These are phyloP conservation scores for Komagataella pastoris DNA, from an alignment of 805 yeast species.

Conservation along the genomic window DNA sequence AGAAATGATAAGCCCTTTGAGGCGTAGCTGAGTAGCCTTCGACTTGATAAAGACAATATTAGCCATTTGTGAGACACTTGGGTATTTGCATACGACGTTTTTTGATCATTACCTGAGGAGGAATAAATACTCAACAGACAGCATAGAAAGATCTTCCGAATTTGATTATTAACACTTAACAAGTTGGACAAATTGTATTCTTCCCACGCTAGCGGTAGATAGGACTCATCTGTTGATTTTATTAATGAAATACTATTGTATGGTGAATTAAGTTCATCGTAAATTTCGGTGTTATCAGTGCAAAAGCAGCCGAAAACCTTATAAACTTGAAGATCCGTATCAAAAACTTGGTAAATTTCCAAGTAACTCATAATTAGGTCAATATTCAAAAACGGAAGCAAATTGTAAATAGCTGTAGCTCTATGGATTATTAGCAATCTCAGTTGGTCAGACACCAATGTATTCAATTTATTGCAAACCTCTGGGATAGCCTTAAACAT, in stretches of 20 bases:
- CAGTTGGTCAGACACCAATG: background rate
- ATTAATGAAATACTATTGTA: background rate
- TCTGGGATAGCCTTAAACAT: background rate
- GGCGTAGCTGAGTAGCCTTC: background rate
- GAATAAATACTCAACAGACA: background rate
- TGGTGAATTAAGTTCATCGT: background rate
- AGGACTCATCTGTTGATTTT: background rate
- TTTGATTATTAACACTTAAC: background rate
- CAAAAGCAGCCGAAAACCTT: background rate
- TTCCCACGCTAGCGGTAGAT: background rate
- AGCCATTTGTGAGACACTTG: background rate
- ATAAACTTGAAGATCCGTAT: background rate
- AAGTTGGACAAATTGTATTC: background rate
- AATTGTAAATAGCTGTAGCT: background rate
- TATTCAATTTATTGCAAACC: background rate
- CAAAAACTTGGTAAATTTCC: background rate
- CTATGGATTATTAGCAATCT: background rate
- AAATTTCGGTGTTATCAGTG: background rate
- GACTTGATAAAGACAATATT: background rate
- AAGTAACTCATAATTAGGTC: background rate
- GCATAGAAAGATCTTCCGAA: background rate
- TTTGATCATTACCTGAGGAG: no score
- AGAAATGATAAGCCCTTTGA: background rate
- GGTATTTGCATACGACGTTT: background rate
- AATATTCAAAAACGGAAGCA: background rate